Percentiles rank a stretch among this genome's conserved stretches.
These are phyloP conservation scores for Taphrina deformans DNA, from an alignment of 1,139 yeast species.

Conservation along the genomic window DNA sequence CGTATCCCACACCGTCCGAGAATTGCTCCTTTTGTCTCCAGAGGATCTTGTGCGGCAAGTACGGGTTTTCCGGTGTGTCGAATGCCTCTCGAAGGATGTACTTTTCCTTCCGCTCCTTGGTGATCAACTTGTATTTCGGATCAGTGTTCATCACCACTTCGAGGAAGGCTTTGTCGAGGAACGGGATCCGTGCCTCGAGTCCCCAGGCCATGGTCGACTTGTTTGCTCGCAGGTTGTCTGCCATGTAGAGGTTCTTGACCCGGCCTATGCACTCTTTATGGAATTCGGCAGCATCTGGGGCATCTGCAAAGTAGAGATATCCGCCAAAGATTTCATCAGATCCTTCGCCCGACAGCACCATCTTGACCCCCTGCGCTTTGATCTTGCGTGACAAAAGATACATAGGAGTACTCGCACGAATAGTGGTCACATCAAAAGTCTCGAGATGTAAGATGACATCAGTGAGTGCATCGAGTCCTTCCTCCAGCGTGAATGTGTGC, in stretches of 20 bases:
- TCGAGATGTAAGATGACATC: slow-evolving; percentile 95
- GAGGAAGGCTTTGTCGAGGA: slow-evolving; percentile 89
- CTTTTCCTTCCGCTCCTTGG: slow-evolving; percentile 79
- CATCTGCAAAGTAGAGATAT: slow-evolving; percentile 92
- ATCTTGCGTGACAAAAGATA: slow-evolving; percentile 91
- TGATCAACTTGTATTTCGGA: slow-evolving; percentile 87
- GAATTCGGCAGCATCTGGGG: slow-evolving; percentile 89
- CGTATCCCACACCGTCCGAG: slow-evolving; percentile 98
- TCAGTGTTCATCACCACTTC: slow-evolving; percentile 91
- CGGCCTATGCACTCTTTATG: slow-evolving; percentile 93
- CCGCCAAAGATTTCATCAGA: slow-evolving; percentile 99
- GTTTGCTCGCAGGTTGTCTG: slow-evolving; percentile 98
- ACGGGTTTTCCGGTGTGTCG: slow-evolving; percentile 81
- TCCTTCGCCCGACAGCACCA: slow-evolving; percentile 99
- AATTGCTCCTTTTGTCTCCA: slow-evolving; percentile 99
- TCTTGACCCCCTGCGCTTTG: slow-evolving; percentile 98
- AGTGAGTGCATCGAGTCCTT: slow-evolving; percentile 90
- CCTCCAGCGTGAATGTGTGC: slow-evolving; percentile 93
- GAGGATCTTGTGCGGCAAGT: slow-evolving; percentile 90
- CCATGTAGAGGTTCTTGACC: slow-evolving; percentile 93
- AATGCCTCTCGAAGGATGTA: slow-evolving; percentile 95
- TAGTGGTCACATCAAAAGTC: slow-evolving; percentile 97
- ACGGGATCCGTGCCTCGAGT: slow-evolving; percentile 98
- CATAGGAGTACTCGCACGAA: slow-evolving; percentile 99
- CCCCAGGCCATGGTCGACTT: slow-evolving; percentile 99